Evolutionary conservation across 495 filamentous ascomycete genomes (phyloP).

Genomic region (Aspergillus kassunensis): DNA sequence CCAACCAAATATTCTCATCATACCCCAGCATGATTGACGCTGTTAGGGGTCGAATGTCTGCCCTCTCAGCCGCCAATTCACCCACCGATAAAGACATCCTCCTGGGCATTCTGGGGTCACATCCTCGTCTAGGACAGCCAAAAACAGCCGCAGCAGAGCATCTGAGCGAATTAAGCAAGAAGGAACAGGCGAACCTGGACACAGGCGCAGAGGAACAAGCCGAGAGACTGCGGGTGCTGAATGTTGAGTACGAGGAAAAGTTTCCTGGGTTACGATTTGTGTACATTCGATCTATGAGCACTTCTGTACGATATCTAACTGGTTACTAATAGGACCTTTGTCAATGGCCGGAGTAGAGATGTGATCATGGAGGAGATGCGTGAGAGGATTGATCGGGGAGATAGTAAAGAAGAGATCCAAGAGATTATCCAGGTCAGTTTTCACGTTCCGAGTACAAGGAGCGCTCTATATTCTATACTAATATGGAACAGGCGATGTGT

Average conservation of each 20-base stretch:
- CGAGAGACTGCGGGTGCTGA: slow-evolving; percentile 49
- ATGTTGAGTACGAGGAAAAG: slow-evolving; percentile 72
- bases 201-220: slow-evolving; percentile 51
- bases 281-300: slow-evolving; percentile 38
- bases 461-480: not conserved
- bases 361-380: slow-evolving; percentile 85
- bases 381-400: slow-evolving; percentile 63
- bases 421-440: slow-evolving; percentile 68
- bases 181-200: slow-evolving; percentile 76
- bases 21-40: slow-evolving; percentile 58
- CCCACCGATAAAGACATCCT: slow-evolving; percentile 51
- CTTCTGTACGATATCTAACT: not conserved
- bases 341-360: slow-evolving; percentile 71
- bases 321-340: slow-evolving; percentile 61
- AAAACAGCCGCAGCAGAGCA: slow-evolving; percentile 53
- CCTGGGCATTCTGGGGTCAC: slow-evolving; percentile 72
- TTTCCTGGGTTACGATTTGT: slow-evolving; percentile 90
- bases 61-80: slow-evolving; percentile 46
- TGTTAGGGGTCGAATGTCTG: slow-evolving; percentile 51
- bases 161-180: slow-evolving; percentile 64
- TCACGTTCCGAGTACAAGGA: not conserved
- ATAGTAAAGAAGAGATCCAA: slow-evolving; percentile 62
- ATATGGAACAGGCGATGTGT: slow-evolving; percentile 58
- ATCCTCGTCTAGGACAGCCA: slow-evolving; percentile 77
- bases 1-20: slow-evolving; percentile 56